Conservation (phyloP, 1,139 yeast genomes). For the Debaryomyces sp. region DNA sequence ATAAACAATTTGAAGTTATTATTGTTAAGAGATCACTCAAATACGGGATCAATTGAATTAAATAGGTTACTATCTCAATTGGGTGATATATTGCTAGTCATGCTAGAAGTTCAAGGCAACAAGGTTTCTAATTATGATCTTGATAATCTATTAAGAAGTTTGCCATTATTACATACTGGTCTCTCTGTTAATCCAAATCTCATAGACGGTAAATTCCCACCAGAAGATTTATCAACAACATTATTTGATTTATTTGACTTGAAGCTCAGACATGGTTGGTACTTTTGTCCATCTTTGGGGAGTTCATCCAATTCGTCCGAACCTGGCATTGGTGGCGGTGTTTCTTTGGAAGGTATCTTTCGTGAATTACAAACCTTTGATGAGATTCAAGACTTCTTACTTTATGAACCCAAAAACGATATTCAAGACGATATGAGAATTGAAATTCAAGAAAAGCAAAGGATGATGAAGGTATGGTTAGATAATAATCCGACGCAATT, state of each 20-base stretch:
- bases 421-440: slow-evolving; percentile 7
- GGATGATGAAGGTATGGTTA: slow-evolving; percentile 42
- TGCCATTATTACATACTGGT: slow-evolving; percentile 75
- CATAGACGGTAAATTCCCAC: slow-evolving; percentile 59
- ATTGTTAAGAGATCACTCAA: slow-evolving; percentile 21
- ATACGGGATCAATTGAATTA: slow-evolving; percentile 26
- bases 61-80: slow-evolving; percentile 43
- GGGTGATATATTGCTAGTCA: slow-evolving; percentile 44
- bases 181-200: slow-evolving; percentile 73
- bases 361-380: slow-evolving; percentile 44
- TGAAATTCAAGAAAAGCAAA: slow-evolving; percentile 16
- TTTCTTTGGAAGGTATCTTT: slow-evolving; percentile 22
- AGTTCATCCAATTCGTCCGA: slow-evolving; percentile 2
- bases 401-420: slow-evolving; percentile 13
- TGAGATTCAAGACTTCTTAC: slow-evolving; percentile 44
- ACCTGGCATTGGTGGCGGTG: slow-evolving; percentile 20
- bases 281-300: slow-evolving; percentile 23
- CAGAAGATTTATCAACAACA: slow-evolving; percentile 34
- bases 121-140: slow-evolving; percentile 21
- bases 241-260: slow-evolving; percentile 45
- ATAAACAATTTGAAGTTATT: slow-evolving; percentile 27
- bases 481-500: slow-evolving; percentile 65
- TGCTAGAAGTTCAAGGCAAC: slow-evolving; percentile 16
- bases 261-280: slow-evolving; percentile 56
- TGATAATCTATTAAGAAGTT: slow-evolving; percentile 43